These are phyloP conservation scores for Aphanocladium album DNA, from an alignment of 2,329 filamentous ascomycete genomes.

Conservation along the genomic window DNA sequence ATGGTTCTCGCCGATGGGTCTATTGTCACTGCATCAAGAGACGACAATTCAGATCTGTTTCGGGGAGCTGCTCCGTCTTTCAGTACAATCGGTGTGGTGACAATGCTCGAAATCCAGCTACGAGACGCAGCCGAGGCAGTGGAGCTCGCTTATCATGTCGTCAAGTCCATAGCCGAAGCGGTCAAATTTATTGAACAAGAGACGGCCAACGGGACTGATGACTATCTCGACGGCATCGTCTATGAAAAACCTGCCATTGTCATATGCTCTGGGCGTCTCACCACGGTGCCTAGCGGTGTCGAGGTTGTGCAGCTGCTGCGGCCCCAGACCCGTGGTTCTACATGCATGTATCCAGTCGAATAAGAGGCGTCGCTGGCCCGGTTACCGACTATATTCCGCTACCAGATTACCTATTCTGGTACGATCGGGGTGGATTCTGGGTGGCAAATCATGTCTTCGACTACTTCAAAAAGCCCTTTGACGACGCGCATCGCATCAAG, in stretches of 20 bases:
- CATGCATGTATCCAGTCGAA: constrained; percentile 46
- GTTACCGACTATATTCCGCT: constrained; percentile 23
- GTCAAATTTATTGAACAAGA: constrained; percentile 33
- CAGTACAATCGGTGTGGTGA: constrained; percentile 57
- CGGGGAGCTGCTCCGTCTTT: constrained; percentile 54
- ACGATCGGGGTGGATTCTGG: constrained; percentile 64
- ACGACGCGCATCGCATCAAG: constrained; percentile 49
- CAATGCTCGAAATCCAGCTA: constrained; percentile 53
- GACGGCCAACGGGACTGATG: constrained; percentile 19
- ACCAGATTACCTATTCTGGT: constrained; percentile 53
- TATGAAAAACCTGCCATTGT: constrained; percentile 43
- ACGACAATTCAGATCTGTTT: constrained; percentile 50
- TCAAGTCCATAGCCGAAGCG: constrained; percentile 37
- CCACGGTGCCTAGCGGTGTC: not conserved
- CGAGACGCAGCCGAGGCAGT: constrained; percentile 50
- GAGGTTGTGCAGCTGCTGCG: constrained; percentile 40
- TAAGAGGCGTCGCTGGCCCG: constrained; percentile 3
- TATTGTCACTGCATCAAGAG: constrained; percentile 41
- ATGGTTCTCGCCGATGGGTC: constrained; percentile 57
- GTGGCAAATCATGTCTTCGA: constrained; percentile 54
- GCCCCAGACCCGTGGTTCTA: constrained; percentile 61
- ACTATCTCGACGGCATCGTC: constrained; percentile 60
- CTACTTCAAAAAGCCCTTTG: constrained; percentile 52
- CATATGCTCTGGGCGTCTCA: constrained; percentile 48
- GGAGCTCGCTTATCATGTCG: constrained; percentile 48